Evolutionary conservation across 305 asterid genomes (phyloP).

Genomic region (Stenogyne calaminthoides): DNA sequence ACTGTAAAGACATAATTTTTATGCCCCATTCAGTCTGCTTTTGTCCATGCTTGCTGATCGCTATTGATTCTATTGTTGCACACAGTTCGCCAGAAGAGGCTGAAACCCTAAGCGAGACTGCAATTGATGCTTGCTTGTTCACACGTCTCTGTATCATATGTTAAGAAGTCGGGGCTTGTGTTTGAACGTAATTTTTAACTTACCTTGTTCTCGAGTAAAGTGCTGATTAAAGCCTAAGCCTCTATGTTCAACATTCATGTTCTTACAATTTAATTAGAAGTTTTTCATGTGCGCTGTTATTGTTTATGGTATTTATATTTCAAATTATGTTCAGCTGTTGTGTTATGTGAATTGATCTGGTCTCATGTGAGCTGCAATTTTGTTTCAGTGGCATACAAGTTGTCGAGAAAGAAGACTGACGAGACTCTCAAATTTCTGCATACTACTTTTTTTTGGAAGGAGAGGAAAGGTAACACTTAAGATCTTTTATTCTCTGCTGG

Average conservation of each 20-base stretch:
- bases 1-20: too few species aligned
- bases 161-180: slow-evolving; percentile 38
- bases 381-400: slow-evolving; percentile 71
- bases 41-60: too few species aligned
- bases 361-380: slow-evolving; percentile 27
- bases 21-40: too few species aligned
- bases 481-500: slow-evolving; percentile 4
- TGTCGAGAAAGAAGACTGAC: slow-evolving; percentile 81
- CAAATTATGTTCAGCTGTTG: slow-evolving; percentile 4
- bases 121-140: background rate
- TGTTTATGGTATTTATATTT: too few species aligned
- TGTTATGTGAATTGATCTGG: slow-evolving; percentile 9
- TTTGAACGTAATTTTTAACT: background rate
- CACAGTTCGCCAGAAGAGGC: too few species aligned
- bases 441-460: slow-evolving; percentile 78
- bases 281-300: too few species aligned
- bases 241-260: background rate
- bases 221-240: background rate
- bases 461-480: slow-evolving; percentile 38
- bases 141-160: background rate
- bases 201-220: slow-evolving; percentile 1
- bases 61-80: too few species aligned
- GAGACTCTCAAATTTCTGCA: slow-evolving; percentile 84
- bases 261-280: background rate
- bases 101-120: background rate